Conservation (phyloP, 177 flowering plant species). For the Tripterygium wilfordii region DNA sequence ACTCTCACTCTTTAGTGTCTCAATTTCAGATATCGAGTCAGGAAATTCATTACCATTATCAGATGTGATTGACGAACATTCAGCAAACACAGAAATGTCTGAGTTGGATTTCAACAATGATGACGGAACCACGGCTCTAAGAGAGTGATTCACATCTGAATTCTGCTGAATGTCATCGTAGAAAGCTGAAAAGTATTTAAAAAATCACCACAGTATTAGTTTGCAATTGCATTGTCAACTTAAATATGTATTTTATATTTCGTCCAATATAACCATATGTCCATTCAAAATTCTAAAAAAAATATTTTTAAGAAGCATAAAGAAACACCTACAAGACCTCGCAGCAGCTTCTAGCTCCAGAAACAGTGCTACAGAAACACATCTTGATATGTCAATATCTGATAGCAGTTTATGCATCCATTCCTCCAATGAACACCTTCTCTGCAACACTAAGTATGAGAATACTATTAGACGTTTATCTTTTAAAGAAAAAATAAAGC, state of each 20-base stretch:
- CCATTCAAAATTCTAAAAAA: neutral
- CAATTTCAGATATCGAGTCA: slow-evolving; percentile 71
- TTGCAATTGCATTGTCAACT: too few relatives aligned
- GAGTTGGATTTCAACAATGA: slow-evolving; percentile 29
- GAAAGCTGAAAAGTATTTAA: slow-evolving; percentile 54
- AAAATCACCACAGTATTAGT: neutral
- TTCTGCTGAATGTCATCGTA: slow-evolving; percentile 36
- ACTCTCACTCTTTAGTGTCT: slow-evolving; percentile 58
- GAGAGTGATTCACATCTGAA: slow-evolving; percentile 30
- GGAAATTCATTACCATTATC: slow-evolving; percentile 71
- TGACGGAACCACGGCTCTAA: slow-evolving; percentile 25
- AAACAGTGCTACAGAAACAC: slow-evolving; percentile 72
- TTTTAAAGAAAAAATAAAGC: too few relatives aligned
- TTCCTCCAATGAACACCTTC: slow-evolving; percentile 84
- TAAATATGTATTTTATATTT: too few relatives aligned
- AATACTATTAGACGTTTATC: too few relatives aligned
- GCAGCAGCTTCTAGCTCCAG: slow-evolving; percentile 99
- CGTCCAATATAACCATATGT: neutral
- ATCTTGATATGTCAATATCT: slow-evolving; percentile 89
- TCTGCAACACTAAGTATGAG: too few relatives aligned
- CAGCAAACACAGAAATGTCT: slow-evolving; percentile 40
- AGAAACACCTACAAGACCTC: slow-evolving; percentile 76
- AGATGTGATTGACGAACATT: slow-evolving; percentile 45
- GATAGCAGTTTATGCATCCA: slow-evolving; percentile 88
- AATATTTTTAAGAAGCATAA: slow-evolving; percentile 4